Percentiles rank a stretch among this genome's conserved stretches.
These are phyloP conservation scores for Tetramitus jugosus DNA, from an alignment of 208 protist species.

Conservation along the genomic window DNA sequence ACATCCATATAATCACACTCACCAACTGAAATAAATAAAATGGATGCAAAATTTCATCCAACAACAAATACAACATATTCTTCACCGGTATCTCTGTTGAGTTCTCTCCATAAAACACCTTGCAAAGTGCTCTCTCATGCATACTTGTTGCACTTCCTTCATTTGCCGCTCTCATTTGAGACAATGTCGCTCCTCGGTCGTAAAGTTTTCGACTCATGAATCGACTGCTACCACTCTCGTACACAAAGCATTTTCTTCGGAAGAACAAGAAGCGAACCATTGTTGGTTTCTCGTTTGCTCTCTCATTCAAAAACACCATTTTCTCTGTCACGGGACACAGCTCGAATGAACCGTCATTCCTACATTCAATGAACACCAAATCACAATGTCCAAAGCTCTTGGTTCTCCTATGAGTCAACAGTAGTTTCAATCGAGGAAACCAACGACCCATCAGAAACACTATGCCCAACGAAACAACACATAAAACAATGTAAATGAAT, in stretches of 20 bases:
- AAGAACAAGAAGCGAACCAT: neutral
- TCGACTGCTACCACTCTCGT: neutral
- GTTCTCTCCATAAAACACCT: slow-evolving; percentile 22
- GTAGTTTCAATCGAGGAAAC: neutral
- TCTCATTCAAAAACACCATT: neutral
- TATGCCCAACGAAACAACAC: neutral
- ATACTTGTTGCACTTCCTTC: too few relatives aligned
- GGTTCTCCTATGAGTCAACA: neutral
- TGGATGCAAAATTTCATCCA: slow-evolving; percentile 27
- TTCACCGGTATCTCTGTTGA: slow-evolving; percentile 25
- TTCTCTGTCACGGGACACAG: too few relatives aligned
- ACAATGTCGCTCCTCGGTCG: too few relatives aligned
- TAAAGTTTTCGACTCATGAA: neutral
- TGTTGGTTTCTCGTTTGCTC: neutral
- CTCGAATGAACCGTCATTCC: too few relatives aligned
- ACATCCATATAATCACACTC: slow-evolving; percentile 21
- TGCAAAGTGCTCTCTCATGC: too few relatives aligned
- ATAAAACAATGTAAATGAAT: slow-evolving; percentile 8
- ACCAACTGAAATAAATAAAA: slow-evolving; percentile 31
- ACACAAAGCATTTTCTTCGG: neutral
- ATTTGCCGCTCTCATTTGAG: too few relatives aligned
- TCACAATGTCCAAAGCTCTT: too few relatives aligned
- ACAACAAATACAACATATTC: slow-evolving; percentile 12
- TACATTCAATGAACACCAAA: too few relatives aligned
- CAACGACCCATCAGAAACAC: slow-evolving; percentile 1